phyloP scores from a whole-genome alignment of 306 rosid genomes.

The Malus domestica region DNA sequence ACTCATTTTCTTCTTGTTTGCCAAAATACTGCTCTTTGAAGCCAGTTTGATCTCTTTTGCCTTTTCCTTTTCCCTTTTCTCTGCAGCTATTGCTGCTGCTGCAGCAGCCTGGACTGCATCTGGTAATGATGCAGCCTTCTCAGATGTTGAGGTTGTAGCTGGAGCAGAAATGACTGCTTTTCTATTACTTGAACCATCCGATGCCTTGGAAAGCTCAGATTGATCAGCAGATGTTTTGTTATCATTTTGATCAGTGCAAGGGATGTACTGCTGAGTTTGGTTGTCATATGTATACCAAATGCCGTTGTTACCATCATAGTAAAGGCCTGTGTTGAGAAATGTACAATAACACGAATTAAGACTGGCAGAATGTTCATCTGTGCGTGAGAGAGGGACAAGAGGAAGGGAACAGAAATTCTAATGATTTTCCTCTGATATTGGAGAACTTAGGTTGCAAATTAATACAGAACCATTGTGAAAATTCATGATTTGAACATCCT shows the following conservation, averaged over 20 bases:
- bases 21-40: conserved; percentile 88
- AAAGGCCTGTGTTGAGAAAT: conserved; percentile 56
- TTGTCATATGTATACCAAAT: conserved; percentile 88
- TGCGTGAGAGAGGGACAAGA: background rate
- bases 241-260: conserved; percentile 77
- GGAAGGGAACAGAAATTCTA: background rate
- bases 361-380: background rate
- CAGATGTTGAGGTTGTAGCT: conserved; percentile 62
- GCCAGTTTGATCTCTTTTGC: conserved; percentile 88
- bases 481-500: background rate
- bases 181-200: conserved; percentile 58
- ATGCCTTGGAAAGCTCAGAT: conserved; percentile 52
- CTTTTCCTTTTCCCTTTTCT: conserved; percentile 88
- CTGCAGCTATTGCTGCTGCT: conserved; percentile 96
- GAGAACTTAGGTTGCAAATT: background rate
- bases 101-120: conserved; percentile 96
- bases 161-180: conserved; percentile 87
- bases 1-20: conserved; percentile 93
- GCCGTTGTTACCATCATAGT: conserved; percentile 82
- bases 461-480: background rate
- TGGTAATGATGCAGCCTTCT: conserved; percentile 79
- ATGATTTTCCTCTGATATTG: no score
- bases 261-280: conserved; percentile 69
- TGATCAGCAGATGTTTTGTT: conserved; percentile 45
- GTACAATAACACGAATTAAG: background rate